A percentile compares a stretch with the other conserved stretches of the same genome.
Evolutionary conservation across 1,139 yeast genomes (phyloP).

Genomic region (Taiozyma sp.): DNA sequence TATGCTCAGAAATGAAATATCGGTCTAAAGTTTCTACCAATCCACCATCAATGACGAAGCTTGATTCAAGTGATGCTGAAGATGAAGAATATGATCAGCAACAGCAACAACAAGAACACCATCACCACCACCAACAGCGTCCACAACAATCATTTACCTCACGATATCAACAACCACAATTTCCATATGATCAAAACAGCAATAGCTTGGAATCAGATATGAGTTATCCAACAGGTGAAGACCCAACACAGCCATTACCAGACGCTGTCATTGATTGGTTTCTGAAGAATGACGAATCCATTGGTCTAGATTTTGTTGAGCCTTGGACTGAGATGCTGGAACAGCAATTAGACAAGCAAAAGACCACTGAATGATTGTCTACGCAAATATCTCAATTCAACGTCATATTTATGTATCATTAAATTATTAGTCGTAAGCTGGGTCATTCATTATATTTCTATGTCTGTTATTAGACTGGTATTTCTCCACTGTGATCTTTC

Average conservation of each 20-base stretch:
- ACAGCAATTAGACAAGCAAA: conserved; percentile 32
- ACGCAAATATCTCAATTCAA: background rate
- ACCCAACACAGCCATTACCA: conserved; percentile 26
- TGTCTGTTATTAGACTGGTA: too few relatives aligned
- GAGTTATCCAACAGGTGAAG: conserved; percentile 6
- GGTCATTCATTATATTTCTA: background rate
- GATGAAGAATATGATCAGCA: conserved; percentile 6
- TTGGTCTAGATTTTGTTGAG: conserved; percentile 82
- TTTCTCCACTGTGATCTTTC: background rate
- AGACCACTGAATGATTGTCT: background rate
- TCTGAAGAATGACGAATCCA: conserved; percentile 49
- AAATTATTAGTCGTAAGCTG: background rate
- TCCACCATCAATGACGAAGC: conserved; percentile 20
- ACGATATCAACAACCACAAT: conserved; percentile 2
- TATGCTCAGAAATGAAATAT: conserved; percentile 67
- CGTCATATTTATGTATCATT: background rate
- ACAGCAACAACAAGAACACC: conserved; percentile 3
- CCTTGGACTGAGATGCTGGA: conserved; percentile 88
- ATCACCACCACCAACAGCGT: background rate
- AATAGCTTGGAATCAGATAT: conserved; percentile 6
- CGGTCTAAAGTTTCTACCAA: conserved; percentile 22
- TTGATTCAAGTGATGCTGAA: conserved; percentile 17
- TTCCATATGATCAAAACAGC: conserved; percentile 3
- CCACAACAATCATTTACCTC: background rate
- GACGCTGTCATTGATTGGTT: conserved; percentile 72